These are phyloP conservation scores for Hypoxylon sp. DNA, from an alignment of 2,329 filamentous ascomycete species.

Conservation along the genomic window DNA sequence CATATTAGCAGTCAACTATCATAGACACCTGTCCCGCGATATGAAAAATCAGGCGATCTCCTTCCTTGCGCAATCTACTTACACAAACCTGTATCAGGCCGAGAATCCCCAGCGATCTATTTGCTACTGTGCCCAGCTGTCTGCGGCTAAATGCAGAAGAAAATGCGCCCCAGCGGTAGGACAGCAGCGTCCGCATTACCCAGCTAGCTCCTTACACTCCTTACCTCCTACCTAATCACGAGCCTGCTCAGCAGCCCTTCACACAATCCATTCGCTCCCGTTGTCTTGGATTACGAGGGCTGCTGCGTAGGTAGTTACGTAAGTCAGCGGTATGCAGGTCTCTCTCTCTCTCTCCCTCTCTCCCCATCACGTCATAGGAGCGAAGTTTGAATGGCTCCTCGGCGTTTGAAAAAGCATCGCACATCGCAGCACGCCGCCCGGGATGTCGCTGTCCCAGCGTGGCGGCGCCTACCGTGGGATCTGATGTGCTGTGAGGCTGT, in stretches of 20 bases:
- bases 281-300: not conserved
- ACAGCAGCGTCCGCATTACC: constrained; percentile 10
- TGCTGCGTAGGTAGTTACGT: not conserved
- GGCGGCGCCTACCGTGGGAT: not conserved
- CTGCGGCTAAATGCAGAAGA: constrained; percentile 40
- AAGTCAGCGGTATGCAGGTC: not conserved
- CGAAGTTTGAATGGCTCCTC: constrained; percentile 4
- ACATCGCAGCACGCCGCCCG: constrained; percentile 10
- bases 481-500: constrained; percentile 4
- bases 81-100: constrained; percentile 23
- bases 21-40: not conserved
- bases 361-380: not conserved
- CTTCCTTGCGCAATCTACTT: constrained; percentile 23
- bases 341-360: not conserved
- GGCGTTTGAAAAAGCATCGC: constrained; percentile 6
- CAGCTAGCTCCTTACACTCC: no score
- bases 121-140: constrained; percentile 31
- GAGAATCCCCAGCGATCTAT: constrained; percentile 20
- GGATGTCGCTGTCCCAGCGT: constrained; percentile 3
- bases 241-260: constrained; percentile 13
- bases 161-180: not conserved
- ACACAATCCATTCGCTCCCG: not conserved
- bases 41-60: constrained; percentile 29
- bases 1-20: constrained; percentile 1
- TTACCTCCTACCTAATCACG: constrained; percentile 1